Conservation (phyloP, 1,284 basidiomycete genomes). For the Ustilago shanxiensis region DNA sequence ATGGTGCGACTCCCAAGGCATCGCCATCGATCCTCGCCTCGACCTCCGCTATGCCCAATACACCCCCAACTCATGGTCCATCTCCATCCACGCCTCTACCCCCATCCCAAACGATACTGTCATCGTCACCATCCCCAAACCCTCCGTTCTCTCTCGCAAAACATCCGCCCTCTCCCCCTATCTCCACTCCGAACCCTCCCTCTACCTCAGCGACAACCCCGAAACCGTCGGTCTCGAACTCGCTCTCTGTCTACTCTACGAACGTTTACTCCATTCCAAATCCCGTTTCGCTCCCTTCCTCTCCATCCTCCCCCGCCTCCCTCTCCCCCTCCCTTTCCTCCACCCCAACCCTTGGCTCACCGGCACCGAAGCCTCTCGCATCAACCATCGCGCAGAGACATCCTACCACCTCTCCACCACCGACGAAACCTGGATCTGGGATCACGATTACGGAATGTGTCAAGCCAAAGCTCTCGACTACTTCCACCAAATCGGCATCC, state of each 20-base stretch:
- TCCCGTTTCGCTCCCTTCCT: constrained; percentile 53
- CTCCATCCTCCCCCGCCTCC: constrained; percentile 36
- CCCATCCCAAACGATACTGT: constrained; percentile 17
- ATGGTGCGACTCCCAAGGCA: constrained; percentile 17
- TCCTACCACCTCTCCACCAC: constrained; percentile 9
- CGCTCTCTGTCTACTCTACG: constrained; percentile 58
- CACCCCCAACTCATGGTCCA: constrained; percentile 28
- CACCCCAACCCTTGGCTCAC: constrained; percentile 22
- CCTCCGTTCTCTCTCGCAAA: constrained; percentile 45
- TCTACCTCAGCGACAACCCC: constrained; percentile 31
- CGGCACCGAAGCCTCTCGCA: constrained; percentile 44
- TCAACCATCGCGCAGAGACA: constrained; percentile 16
- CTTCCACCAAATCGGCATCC: constrained; percentile 28
- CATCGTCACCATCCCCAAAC: constrained; percentile 43
- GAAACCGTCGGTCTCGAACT: constrained; percentile 48
- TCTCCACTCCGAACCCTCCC: constrained; percentile 11
- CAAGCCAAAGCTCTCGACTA: constrained; percentile 36
- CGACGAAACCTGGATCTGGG: constrained; percentile 12
- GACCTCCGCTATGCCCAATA: constrained; percentile 18
- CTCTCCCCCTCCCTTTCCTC: constrained; percentile 39
- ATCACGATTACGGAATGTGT: constrained; percentile 45
- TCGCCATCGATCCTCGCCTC: constrained; percentile 21
- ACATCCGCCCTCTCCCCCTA: constrained; percentile 33
- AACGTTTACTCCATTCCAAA: constrained; percentile 32
- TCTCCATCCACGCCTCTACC: constrained; percentile 25